Percentiles rank a stretch among this genome's conserved stretches.
phyloP scores from a whole-genome alignment of 176 grass and related monocot species.

The bread wheat (Triticum aestivum) region DNA sequence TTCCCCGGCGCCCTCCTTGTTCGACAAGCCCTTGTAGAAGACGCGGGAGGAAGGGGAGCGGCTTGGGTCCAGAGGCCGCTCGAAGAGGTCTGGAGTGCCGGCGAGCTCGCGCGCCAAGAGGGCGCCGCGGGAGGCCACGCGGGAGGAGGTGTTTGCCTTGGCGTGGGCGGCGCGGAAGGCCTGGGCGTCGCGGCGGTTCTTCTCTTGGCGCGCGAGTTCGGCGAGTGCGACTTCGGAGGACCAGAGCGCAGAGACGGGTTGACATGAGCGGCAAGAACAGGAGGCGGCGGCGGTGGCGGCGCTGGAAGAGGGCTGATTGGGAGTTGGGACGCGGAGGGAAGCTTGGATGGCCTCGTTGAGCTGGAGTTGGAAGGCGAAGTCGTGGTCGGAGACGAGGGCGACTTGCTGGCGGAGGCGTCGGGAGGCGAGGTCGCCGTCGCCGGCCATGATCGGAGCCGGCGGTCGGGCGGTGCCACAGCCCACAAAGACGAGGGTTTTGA shows the following conservation, averaged over 20 bases:
- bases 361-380: conserved; percentile 45
- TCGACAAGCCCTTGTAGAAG: conserved; percentile 63
- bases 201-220: conserved; percentile 48
- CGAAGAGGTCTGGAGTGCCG: conserved; percentile 47
- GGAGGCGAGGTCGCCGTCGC: conserved; percentile 5
- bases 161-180: conserved; percentile 31
- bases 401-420: conserved; percentile 5
- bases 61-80: conserved; percentile 18
- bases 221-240: neutral
- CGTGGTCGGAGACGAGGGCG: neutral
- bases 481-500: neutral
- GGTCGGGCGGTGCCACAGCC: neutral
- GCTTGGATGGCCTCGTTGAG: conserved; percentile 42
- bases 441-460: conserved; percentile 5
- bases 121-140: conserved; percentile 40
- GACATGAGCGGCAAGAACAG: neutral
- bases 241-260: neutral
- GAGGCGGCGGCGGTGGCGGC: neutral
- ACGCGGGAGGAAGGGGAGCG: conserved; percentile 37
- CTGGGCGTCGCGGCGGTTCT: conserved; percentile 40
- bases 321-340: neutral
- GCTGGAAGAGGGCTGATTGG: neutral
- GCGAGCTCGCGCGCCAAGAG: conserved; percentile 52
- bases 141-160: conserved; percentile 23
- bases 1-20: neutral